Base-by-base conservation (phyloP, 768 basidiomycete genomes). In the Pulveroboletus frians region DNA sequence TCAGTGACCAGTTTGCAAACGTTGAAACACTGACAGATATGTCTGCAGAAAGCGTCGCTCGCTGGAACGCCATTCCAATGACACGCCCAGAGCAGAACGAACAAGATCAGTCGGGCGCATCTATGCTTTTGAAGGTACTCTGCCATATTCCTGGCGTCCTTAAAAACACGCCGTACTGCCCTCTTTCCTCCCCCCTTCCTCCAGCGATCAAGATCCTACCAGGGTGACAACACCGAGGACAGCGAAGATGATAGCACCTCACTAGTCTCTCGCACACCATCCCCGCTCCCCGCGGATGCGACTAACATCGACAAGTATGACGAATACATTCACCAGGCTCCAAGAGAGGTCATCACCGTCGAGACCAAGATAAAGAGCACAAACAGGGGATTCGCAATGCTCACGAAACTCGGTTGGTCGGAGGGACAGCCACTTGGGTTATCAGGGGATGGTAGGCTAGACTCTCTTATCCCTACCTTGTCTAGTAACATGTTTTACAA, bases 371-470 rank as follows among this genome's bases (percentile, higher is more conserved):
- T 92, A 58, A 85, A 85, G 63, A 74, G 78, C 36, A 76, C 79
- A 32, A 92, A 92, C 68, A 87, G 83, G 59, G 90, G 90, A 11
- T 91, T 90, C 63, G 73, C 79, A 8, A 76, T 92, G 73, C 79
- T 92, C 2, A 76, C 82, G 29, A 91, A 85, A 68, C 77, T 92
- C 46, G 90, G 90, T 7, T 92, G 90, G 90, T 69, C 75, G 0
- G 87, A 88, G 60, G 90, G 90, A 11, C 79, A 84, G 54, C 81
- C 85, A 15, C 71, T 92, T 1, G 90, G 90, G 5, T 57, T 87
- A 14, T 85, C 87, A 44, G 81, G 76, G 26, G 85, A 90, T 50
- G 90, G 90, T 90, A 53, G 17, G 70, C 56, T 34, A 3, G 11
- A 34, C 39, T 21, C 13, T 26, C 30, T 15, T 40, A 11, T 40